Evolutionary conservation across 352 stramenopile genomes (phyloP), one percentile per base, ranked within the genome.

Genomic region (Paralagenidium karlingii): DNA sequence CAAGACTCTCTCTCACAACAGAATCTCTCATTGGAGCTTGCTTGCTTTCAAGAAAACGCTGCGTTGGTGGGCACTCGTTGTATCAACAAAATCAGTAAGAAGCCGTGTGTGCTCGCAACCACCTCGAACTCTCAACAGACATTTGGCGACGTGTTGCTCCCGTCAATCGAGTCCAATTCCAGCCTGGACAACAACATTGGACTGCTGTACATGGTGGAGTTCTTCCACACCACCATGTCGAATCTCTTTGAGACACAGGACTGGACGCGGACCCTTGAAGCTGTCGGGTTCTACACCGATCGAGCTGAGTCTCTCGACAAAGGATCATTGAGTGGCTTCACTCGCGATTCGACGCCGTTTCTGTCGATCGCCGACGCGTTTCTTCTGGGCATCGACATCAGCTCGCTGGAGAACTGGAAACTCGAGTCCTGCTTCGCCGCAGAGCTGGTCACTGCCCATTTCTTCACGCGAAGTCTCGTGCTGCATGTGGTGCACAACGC

Each of bases 161-260:
- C 21, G 2, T 16, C 25, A n/a, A 5, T 63, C 7, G 24, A 19
- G 3, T 21, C 27, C 3, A 45, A 39, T 11, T 60, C 61, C 3
- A 58, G 61, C 0, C 43, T 74, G 5, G 29, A 52, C 11, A 74
- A 74, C 42, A 74, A 58, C 40, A 34, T 68, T 1, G 55, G 58
- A 11, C 34, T 74, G 32, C 45, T 74, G 4, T 74, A 43, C 31
- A 41, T 68, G 1, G 34, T 69, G 11, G 61, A 69, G 3, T 69
- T 60, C 22, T 69, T 74, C 43, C 45, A 68, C 27, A 49, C 64
- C 24, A 53, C 40, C 10, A 54, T 69, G 46, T 54, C 46, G 8
- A 51, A 51, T 12, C 21, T 69, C 0, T 52, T 74, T 22, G 58
- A 48, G 2, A 36, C 52, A 2, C 45, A 48, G 15, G 52, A 67